Percentiles rank a stretch among this genome's conserved stretches.
Conservation (phyloP, 2,329 filamentous ascomycete genomes). For the Monilinia vaccinii-corymbosi region DNA sequence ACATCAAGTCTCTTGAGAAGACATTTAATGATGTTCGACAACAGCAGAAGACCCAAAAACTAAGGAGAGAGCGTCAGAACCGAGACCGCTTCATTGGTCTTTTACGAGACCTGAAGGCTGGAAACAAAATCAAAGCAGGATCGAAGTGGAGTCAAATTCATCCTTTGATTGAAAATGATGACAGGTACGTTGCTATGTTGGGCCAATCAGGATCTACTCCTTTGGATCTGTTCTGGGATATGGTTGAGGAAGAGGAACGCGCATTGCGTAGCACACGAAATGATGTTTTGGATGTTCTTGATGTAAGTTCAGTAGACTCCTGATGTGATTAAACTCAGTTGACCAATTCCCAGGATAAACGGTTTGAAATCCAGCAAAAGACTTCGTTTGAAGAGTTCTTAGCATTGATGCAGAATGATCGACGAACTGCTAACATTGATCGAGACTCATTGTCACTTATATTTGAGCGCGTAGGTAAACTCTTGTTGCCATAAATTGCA, state of each 20-base stretch:
- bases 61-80: conserved; percentile 74
- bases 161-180: conserved; percentile 66
- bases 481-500: background rate
- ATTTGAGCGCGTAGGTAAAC: conserved; percentile 63
- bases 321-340: conserved; percentile 24
- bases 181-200: conserved; percentile 73
- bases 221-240: conserved; percentile 91
- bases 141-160: conserved; percentile 83
- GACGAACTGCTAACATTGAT: conserved; percentile 80
- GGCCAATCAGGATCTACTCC: conserved; percentile 79
- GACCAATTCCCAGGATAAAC: conserved; percentile 59
- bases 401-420: conserved; percentile 72
- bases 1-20: conserved; percentile 87
- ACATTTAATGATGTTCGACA: conserved; percentile 87
- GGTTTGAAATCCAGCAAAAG: conserved; percentile 78
- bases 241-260: conserved; percentile 87
- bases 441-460: conserved; percentile 70
- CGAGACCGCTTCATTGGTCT: conserved; percentile 73
- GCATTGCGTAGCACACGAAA: conserved; percentile 74
- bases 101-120: conserved; percentile 61
- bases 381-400: conserved; percentile 87
- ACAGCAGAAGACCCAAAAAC: conserved; percentile 72
- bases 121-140: conserved; percentile 79
- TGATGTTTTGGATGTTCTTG: conserved; percentile 77
- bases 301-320: conserved; percentile 47